Base-by-base conservation (phyloP, 2,329 filamentous ascomycete genomes). In the Trichoderma guizhouense region DNA sequence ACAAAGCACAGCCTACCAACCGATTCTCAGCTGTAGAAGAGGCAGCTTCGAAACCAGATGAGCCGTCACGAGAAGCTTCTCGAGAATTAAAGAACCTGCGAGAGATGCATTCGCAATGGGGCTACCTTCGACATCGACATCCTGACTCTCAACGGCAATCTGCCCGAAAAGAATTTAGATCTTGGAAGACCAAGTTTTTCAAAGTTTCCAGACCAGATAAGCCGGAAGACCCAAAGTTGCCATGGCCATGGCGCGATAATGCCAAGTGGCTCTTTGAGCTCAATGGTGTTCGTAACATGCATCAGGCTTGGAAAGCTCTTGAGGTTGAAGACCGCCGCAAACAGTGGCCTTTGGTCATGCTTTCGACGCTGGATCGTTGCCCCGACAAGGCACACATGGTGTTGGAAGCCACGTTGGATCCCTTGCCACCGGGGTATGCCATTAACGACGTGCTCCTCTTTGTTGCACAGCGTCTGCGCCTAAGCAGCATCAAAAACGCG, bases 371-470 rank as follows among this genome's bases (percentile, higher is more conserved):
- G 43, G 74, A 77, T 53, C 73, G 72, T 8, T 75, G 73, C n/a
- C 82, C 82, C 1, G 76, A 77, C 11, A 80, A 79, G 68, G 78
- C 78, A 3, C 64, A 61, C 12, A 74, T 74, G 68, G 77, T 85
- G 8, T 77, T 85, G 2, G 75, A 79, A 21, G 82, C 82, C 5
- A 85, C 82, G 0, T 71, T 82, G 69, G 76, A 82, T 43, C 79
- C 80, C 6, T 67, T 77, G 12, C 78, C 81, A 1, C 81, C 81
- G 0, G 80, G 80, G 1, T 85, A 83, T 68, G 80, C 81, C 9
- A 78, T 82, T 9, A 76, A 79, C 5, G 83, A 85, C 67, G 77
- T 77, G 1, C 70, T 84, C 2, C 72, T 78, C 15, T 80, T 81
- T 64, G 73, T 82, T 18, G 78, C 77, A 14, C 75, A 74, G 5